A percentile compares a stretch with the other conserved stretches of the same genome.
phyloP scores from a whole-genome alignment of 805 yeast species.

The Grigorovia transvaalensis region DNA sequence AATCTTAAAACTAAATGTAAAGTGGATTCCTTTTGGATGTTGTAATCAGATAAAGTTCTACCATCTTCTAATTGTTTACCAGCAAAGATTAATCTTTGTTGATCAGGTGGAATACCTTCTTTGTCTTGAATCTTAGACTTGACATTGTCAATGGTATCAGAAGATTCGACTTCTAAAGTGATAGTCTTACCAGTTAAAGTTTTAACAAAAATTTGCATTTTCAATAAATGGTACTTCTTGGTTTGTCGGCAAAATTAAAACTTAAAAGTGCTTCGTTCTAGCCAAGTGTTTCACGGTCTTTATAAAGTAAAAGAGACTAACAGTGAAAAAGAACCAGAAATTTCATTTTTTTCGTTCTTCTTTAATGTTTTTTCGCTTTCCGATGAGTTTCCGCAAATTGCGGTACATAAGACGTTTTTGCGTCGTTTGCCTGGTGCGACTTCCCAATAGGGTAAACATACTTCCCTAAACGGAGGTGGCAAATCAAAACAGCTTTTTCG shows the following conservation, averaged over 20 bases:
- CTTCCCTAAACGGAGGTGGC: neutral
- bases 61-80: slow-evolving; percentile 97
- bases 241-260: slow-evolving; percentile 35
- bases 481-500: too few species aligned
- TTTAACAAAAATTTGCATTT: slow-evolving; percentile 95
- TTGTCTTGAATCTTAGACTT: slow-evolving; percentile 94
- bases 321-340: neutral
- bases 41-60: slow-evolving; percentile 93
- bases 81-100: slow-evolving; percentile 93
- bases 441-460: too few species aligned
- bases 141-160: slow-evolving; percentile 95
- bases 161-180: slow-evolving; percentile 95
- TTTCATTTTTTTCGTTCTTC: neutral
- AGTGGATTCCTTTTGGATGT: slow-evolving; percentile 96
- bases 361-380: too few species aligned
- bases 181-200: slow-evolving; percentile 99
- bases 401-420: too few species aligned
- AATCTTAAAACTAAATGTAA: slow-evolving; percentile 92
- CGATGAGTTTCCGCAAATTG: too few species aligned
- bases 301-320: neutral
- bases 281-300: slow-evolving; percentile 15
- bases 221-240: slow-evolving; percentile 19
- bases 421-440: neutral
- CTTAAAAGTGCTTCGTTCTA: slow-evolving; percentile 29
- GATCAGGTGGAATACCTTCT: slow-evolving; percentile 97